A percentile compares a stretch with the other conserved stretches of the same genome.
Conservation (phyloP, 2,329 filamentous ascomycete genomes). For the Cryphonectria nitschkei region DNA sequence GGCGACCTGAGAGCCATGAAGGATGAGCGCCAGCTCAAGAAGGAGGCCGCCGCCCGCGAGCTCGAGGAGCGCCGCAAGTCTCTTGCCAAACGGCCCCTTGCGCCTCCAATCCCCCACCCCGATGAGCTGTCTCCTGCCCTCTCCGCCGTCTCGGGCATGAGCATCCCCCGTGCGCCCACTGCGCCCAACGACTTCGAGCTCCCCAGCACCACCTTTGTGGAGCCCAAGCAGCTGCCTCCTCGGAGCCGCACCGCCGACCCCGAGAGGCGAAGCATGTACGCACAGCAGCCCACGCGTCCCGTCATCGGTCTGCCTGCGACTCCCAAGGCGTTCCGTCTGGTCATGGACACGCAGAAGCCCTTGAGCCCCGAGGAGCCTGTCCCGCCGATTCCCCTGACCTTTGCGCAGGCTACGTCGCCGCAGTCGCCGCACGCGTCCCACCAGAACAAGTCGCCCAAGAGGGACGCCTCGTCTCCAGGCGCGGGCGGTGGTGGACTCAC, state of each 20-base stretch:
- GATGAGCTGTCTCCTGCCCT: slow-evolving; percentile 51
- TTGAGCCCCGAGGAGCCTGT: slow-evolving; percentile 51
- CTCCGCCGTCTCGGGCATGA: slow-evolving; percentile 20
- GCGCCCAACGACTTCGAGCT: slow-evolving; percentile 45
- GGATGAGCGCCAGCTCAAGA: slow-evolving; percentile 67
- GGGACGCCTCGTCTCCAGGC: slow-evolving; percentile 28
- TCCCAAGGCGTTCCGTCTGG: slow-evolving; percentile 85
- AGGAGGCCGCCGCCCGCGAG: slow-evolving; percentile 78
- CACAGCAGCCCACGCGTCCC: slow-evolving; percentile 43
- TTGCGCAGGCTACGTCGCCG: slow-evolving; percentile 48
- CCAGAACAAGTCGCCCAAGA: slow-evolving; percentile 40
- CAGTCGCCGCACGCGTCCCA: slow-evolving; percentile 40
- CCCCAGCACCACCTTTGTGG: slow-evolving; percentile 45
- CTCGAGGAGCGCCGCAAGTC: slow-evolving; percentile 87
- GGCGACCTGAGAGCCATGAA: slow-evolving; percentile 60
- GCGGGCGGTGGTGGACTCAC: slow-evolving; percentile 40
- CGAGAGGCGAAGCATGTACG: slow-evolving; percentile 56
- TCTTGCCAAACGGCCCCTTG: slow-evolving; percentile 77
- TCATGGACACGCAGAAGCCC: slow-evolving; percentile 57
- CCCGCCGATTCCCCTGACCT: slow-evolving; percentile 55
- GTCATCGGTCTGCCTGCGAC: slow-evolving; percentile 85
- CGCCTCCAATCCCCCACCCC: slow-evolving; percentile 79
- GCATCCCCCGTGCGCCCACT: slow-evolving; percentile 35
- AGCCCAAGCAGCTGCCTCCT: slow-evolving; percentile 50
- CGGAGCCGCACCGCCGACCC: slow-evolving; percentile 71